A percentile compares a stretch with the other conserved stretches of the same genome.
Evolutionary conservation across 345 rosid species (phyloP).

Genomic region (Citropsis articulata): DNA sequence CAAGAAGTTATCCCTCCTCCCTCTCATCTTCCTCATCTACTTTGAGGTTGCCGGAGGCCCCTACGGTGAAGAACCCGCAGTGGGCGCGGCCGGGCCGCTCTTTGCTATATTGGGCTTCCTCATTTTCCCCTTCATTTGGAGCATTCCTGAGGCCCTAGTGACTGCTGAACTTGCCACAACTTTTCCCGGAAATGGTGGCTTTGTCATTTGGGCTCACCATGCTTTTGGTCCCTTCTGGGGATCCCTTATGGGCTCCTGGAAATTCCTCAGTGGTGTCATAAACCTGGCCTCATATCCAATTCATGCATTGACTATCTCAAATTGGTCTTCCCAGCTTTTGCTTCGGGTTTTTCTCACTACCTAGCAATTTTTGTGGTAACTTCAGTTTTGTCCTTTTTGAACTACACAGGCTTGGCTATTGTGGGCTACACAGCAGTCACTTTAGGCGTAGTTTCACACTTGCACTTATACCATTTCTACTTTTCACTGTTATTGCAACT

Average conservation of each 20-base stretch:
- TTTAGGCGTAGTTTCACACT: slow-evolving; percentile 69
- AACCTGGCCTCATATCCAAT: slow-evolving; percentile 78
- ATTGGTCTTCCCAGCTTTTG: slow-evolving; percentile 37
- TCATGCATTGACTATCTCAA: slow-evolving; percentile 59
- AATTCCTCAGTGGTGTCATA: slow-evolving; percentile 69
- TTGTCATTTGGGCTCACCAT: slow-evolving; percentile 73
- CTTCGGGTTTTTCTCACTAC: slow-evolving; percentile 58
- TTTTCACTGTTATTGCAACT: slow-evolving; percentile 62
- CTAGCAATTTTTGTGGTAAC: slow-evolving; percentile 46
- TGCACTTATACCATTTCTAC: slow-evolving; percentile 64
- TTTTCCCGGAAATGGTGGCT: slow-evolving; percentile 86
- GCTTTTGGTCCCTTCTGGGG: slow-evolving; percentile 79
- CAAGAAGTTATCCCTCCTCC: slow-evolving; percentile 60
- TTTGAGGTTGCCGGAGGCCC: slow-evolving; percentile 96
- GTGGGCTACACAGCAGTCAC: slow-evolving; percentile 75
- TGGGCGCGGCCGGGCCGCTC: slow-evolving; percentile 76
- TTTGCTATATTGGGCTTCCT: slow-evolving; percentile 65
- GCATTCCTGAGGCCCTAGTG: slow-evolving; percentile 80
- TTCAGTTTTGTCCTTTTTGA: slow-evolving; percentile 46
- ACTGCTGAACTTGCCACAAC: slow-evolving; percentile 90
- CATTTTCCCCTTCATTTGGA: slow-evolving; percentile 83
- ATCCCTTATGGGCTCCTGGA: slow-evolving; percentile 81
- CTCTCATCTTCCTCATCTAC: slow-evolving; percentile 81
- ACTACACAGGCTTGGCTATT: slow-evolving; percentile 64
- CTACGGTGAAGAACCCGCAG: slow-evolving; percentile 74